Evolutionary conservation across 179 eudicot genomes (phyloP).

Genomic region (Spinacia oleracea): DNA sequence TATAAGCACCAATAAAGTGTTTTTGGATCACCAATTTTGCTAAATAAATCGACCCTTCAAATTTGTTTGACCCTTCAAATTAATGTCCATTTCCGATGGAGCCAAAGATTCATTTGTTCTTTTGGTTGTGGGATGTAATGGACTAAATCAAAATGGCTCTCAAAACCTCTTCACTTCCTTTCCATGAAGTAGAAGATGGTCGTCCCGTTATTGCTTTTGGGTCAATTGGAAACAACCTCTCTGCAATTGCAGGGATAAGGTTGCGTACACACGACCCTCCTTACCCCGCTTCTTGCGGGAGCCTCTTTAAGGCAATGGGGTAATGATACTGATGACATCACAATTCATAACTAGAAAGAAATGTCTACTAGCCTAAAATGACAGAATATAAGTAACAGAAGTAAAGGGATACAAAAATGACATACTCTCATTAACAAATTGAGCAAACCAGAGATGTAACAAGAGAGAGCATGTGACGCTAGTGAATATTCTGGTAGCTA

Average conservation of each 20-base stretch:
- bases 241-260: no score
- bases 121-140: no score
- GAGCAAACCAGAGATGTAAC: not conserved
- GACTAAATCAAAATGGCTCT: no score
- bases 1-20: not conserved
- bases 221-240: no score
- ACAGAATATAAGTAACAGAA: not conserved
- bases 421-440: not conserved
- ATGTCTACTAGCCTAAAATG: not conserved
- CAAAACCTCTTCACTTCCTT: no score
- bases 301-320: no score
- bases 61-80: not conserved
- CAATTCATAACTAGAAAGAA: not conserved
- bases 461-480: not conserved
- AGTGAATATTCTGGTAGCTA: not conserved
- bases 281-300: no score
- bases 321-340: not conserved
- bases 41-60: not conserved
- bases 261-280: no score
- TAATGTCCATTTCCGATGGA: no score
- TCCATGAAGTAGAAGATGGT: no score
- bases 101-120: no score
- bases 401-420: not conserved
- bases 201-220: no score
- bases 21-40: not conserved